These are phyloP conservation scores for Groenewaldozyma salmanticensis DNA, from an alignment of 805 yeast genomes.

Conservation along the genomic window DNA sequence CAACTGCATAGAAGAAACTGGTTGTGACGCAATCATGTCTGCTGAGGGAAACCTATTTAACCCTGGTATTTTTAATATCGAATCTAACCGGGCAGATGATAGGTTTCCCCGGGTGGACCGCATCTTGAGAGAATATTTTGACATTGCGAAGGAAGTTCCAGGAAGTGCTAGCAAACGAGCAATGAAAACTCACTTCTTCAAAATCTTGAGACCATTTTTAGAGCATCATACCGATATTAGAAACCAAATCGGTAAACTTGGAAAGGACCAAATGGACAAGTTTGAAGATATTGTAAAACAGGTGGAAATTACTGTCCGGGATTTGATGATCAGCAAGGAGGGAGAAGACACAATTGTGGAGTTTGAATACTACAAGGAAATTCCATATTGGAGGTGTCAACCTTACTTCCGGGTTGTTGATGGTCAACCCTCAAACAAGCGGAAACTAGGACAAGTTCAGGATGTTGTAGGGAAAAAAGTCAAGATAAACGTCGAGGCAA, in stretches of 20 bases:
- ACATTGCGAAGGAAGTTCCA: constrained; percentile 53
- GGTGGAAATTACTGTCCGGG: constrained; percentile 58
- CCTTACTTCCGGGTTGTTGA: constrained; percentile 88
- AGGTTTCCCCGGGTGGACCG: constrained; percentile 81
- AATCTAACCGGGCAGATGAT: constrained; percentile 35
- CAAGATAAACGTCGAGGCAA: too few relatives aligned
- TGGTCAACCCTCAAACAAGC: constrained; percentile 39
- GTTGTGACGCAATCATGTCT: constrained; percentile 90
- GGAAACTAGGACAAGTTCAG: constrained; percentile 5
- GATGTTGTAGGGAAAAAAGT: not conserved
- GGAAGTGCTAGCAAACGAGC: constrained; percentile 71
- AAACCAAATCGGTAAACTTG: constrained; percentile 51
- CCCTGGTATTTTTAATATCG: constrained; percentile 72
- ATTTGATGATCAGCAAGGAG: constrained; percentile 29
- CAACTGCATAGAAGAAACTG: constrained; percentile 53
- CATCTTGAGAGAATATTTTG: constrained; percentile 78
- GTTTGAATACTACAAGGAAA: constrained; percentile 55
- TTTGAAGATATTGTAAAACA: constrained; percentile 49
- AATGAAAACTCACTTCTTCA: constrained; percentile 89
- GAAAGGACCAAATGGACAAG: constrained; percentile 36
- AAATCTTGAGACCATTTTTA: constrained; percentile 72
- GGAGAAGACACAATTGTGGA: constrained; percentile 45
- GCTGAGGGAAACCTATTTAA: constrained; percentile 93
- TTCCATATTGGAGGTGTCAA: constrained; percentile 95
- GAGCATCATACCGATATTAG: constrained; percentile 70